Conservation (phyloP, 306 rosid genomes). For the Comarum palustre region DNA sequence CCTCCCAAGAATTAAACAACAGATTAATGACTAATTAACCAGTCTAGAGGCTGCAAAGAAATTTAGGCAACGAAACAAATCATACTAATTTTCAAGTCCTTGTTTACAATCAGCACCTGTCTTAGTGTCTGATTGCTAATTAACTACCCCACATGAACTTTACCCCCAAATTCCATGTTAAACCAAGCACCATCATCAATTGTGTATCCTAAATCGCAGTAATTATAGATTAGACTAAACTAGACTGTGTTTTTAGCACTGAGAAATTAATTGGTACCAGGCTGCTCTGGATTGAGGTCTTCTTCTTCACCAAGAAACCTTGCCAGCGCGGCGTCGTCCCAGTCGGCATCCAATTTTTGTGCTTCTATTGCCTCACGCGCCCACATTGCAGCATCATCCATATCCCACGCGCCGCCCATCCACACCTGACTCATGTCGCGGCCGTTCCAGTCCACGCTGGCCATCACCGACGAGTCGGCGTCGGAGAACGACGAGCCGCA, state of each 20-base stretch:
- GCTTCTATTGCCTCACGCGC: conserved; percentile 9
- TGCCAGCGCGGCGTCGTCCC: conserved; percentile 41
- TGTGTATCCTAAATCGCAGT: background rate
- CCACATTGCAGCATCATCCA: background rate
- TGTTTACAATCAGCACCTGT: background rate
- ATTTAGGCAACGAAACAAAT: background rate
- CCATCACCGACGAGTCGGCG: conserved; percentile 64
- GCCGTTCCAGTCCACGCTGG: conserved; percentile 43
- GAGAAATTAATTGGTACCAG: background rate
- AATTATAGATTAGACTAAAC: background rate
- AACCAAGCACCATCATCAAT: background rate
- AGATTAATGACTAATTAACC: no score
- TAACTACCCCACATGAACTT: background rate
- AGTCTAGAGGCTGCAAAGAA: background rate
- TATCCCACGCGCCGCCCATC: conserved; percentile 16
- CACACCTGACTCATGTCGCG: background rate
- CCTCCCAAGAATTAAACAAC: background rate
- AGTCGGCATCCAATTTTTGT: background rate
- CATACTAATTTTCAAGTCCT: background rate
- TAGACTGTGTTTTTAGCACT: background rate
- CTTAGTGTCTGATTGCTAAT: background rate
- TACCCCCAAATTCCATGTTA: background rate
- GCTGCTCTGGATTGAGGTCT: background rate
- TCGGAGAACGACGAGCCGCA: conserved; percentile 79
- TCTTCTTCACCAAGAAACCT: conserved; percentile 46